Evolutionary conservation across 495 filamentous ascomycete genomes (phyloP).

Genomic region (Tuber brumale): DNA sequence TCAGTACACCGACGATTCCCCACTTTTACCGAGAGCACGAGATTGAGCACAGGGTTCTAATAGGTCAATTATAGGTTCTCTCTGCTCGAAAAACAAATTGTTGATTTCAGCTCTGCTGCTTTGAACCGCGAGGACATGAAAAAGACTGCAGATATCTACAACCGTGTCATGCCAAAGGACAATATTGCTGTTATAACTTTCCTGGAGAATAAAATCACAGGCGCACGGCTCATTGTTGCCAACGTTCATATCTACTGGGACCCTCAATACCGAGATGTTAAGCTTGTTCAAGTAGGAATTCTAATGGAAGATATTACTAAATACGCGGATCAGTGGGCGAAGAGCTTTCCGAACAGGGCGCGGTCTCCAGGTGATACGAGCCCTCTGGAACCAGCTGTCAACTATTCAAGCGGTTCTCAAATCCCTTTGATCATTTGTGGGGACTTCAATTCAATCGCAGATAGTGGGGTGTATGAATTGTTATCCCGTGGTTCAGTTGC

Average conservation of each 20-base stretch:
- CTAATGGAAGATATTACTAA: constrained; percentile 83
- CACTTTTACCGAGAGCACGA: background rate
- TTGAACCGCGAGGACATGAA: constrained; percentile 94
- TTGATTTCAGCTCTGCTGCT: constrained; percentile 85
- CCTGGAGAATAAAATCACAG: constrained; percentile 81
- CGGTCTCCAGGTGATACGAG: constrained; percentile 45
- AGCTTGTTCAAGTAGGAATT: constrained; percentile 88
- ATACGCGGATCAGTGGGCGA: constrained; percentile 79
- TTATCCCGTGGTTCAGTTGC: constrained; percentile 66
- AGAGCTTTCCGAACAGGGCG: constrained; percentile 54
- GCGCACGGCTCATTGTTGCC: constrained; percentile 78
- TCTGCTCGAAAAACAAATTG: constrained; percentile 80
- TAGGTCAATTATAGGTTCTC: constrained; percentile 52
- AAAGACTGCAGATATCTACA: constrained; percentile 90
- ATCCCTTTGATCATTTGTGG: constrained; percentile 89
- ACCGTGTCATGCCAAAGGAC: constrained; percentile 94
- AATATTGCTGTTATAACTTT: constrained; percentile 87
- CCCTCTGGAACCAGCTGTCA: constrained; percentile 49
- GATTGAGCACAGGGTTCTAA: background rate
- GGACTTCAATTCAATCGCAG: constrained; percentile 85
- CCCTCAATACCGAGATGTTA: constrained; percentile 80
- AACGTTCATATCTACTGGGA: constrained; percentile 96
- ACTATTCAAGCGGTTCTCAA: constrained; percentile 72
- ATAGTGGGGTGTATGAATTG: constrained; percentile 82
- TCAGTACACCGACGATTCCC: constrained; percentile 26